phyloP scores from a whole-genome alignment of 225 moss, liverwort and hornwort species.

The Thuidium tamariscinum region DNA sequence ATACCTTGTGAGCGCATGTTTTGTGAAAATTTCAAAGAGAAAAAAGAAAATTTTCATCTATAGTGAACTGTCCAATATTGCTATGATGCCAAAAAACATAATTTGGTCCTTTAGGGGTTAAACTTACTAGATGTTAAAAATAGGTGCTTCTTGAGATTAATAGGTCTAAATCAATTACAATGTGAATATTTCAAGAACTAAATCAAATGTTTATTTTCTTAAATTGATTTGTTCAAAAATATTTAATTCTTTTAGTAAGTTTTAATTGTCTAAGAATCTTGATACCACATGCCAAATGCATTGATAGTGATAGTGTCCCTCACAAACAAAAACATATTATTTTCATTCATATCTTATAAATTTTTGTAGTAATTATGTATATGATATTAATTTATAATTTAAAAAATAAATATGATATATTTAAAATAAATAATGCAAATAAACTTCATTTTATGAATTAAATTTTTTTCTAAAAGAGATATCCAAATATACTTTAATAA shows the following conservation, averaged over 20 bases:
- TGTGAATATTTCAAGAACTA: background rate
- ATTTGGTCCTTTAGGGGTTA: too few species aligned
- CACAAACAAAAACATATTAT: background rate
- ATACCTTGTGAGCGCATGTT: too few species aligned
- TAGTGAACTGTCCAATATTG: too few species aligned
- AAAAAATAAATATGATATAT: background rate
- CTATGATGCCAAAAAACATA: too few species aligned
- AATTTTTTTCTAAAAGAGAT: background rate
- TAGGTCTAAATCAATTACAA: background rate
- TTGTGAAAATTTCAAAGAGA: too few species aligned
- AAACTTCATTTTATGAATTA: background rate
- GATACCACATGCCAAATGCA: background rate
- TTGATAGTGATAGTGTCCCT: accelerated
- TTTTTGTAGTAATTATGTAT: background rate
- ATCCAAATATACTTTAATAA: background rate
- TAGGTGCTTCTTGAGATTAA: background rate
- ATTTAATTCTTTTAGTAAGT: accelerated
- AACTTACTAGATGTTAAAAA: too few species aligned
- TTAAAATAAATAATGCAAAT: background rate
- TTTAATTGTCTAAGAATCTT: background rate
- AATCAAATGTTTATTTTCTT: too few species aligned
- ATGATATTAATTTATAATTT: accelerated
- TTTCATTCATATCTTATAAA: background rate
- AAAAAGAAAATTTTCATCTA: too few species aligned
- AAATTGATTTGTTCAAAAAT: background rate